Evolutionary conservation across 2,329 filamentous ascomycete species (phyloP), one percentile per base, ranked within the genome.

Genomic region (Talaromyces sp.): DNA sequence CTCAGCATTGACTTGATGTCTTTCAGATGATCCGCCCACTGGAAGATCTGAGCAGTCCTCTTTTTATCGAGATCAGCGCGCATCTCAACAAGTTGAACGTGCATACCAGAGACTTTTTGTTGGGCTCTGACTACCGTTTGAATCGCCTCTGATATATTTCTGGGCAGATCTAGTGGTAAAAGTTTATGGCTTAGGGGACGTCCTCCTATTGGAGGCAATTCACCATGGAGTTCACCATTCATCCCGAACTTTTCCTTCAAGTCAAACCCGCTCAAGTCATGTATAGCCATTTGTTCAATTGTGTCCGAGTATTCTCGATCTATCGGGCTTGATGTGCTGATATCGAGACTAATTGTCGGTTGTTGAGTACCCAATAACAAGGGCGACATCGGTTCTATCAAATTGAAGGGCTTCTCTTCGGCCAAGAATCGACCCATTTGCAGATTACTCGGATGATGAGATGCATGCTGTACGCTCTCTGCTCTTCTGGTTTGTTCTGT

Each of bases 81-180:
- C 58, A 60, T 52, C 12, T 60, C 58, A 8, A 11, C 18, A 3
- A 60, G 58, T 28, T 60, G 58, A 6, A 60, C 48, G 12, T 44
- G 58, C 58, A 60, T 60, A 7, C 58, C 58, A 7, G 58, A 60
- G 33, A 60, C 40, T 18, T 35, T 60, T 21, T 60, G 59, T 25
- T 61, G 48, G n/a, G 44, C 59, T n/a, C 37, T 35, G 37, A 61
- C 42, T 16, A 52, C 21, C 5, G 25, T 12, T 14, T 50, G 42
- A 18, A 59, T 39, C 3, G 31, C 16, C 8, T 59, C 42, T 16
- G 42, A 48, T 28, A 59, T 25, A 28, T 16, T 37, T 31, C 12
- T 40, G 31, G 44, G 44, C 2, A 25, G 11, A 37, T 25, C 23
- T 2, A 4, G 5, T 8, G 48, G 16, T 23, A 2, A 1, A 8